A percentile compares a stretch with the other conserved stretches of the same genome.
phyloP scores from a whole-genome alignment of 1,284 basidiomycete genomes.

The Apiotrichum brassicae region DNA sequence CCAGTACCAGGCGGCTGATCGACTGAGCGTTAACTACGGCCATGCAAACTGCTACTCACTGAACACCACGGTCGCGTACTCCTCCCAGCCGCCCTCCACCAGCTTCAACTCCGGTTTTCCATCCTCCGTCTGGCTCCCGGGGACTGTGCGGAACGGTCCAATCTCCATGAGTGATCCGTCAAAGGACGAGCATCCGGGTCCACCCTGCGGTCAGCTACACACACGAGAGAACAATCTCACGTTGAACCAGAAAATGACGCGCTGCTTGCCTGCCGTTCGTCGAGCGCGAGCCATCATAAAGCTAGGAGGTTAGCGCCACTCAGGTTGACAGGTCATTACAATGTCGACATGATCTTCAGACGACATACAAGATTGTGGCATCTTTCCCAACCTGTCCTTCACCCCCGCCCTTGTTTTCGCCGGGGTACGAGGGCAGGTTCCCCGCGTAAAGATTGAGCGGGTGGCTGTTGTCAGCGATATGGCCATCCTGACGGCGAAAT shows the following conservation, averaged over 20 bases:
- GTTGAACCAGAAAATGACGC: conserved; percentile 95
- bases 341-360: too few relatives aligned
- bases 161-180: conserved; percentile 98
- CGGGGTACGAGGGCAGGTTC: conserved; percentile 71
- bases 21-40: conserved; percentile 51
- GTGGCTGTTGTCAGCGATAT: conserved; percentile 43
- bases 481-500: too few relatives aligned
- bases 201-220: conserved; percentile 56
- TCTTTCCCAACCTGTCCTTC: conserved; percentile 40
- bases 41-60: conserved; percentile 53
- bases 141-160: conserved; percentile 75
- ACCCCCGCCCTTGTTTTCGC: conserved; percentile 46
- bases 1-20: conserved; percentile 97
- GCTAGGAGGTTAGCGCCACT: conserved; percentile 38
- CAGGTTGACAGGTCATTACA: neutral
- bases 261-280: conserved; percentile 74
- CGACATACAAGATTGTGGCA: conserved; percentile 44
- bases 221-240: conserved; percentile 49
- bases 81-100: conserved; percentile 92
- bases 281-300: conserved; percentile 88
- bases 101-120: conserved; percentile 70
- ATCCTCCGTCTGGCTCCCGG: conserved; percentile 30
- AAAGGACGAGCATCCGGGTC: conserved; percentile 93
- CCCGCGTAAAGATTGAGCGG: conserved; percentile 76
- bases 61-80: conserved; percentile 94